Evolutionary conservation across 768 basidiomycete genomes (phyloP), one percentile per base, ranked within the genome.

Genomic region (Leccinum subtestaceum): DNA sequence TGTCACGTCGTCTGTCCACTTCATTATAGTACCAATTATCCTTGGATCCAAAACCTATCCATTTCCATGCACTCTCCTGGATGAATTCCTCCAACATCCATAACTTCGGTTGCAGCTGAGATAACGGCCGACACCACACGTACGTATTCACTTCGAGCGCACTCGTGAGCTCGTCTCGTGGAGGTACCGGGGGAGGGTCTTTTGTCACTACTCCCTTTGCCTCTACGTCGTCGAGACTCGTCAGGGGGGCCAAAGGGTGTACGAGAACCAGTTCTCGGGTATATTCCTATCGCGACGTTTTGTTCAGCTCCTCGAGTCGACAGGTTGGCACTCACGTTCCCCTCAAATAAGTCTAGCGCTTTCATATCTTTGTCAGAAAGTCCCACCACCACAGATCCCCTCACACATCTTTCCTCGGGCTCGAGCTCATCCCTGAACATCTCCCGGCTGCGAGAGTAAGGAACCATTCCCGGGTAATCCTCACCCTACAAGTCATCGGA

Each of bases 41-140:
- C 21, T 67, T 58, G 19, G 75, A 72, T 6, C 65, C 73, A 9
- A 68, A 61, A 1, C 83, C 84, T 40, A 88, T 80, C 93, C 94
- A 95, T 58, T 88, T 87, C 80, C 84, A 84, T 2, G 90, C 86
- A 62, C 85, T 89, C 31, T 89, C 81, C 66, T 75, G 73, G 31
- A 96, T 79, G 67, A 97, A 97, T 3, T 85, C 82, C n/a, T 85
- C 84, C 66, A 88, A 95, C 0, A 85, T 81, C 95, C 95, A 98
- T 4, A 91, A 73, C 31, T 78, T 77, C 0, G 83, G 76, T 25
- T 82, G 76, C 8, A 98, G 75, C 7, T 71, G 60, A 0, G 65
- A 62, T 7, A 81, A 23, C 0, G 73, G 68, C 3, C 75, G 73
- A 27, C 70, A 71, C 81, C 86, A 96, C 23, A 93, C 78, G 67